Evolutionary conservation across 2,329 filamentous ascomycete genomes (phyloP).

Genomic region (Colletotrichum sp.): DNA sequence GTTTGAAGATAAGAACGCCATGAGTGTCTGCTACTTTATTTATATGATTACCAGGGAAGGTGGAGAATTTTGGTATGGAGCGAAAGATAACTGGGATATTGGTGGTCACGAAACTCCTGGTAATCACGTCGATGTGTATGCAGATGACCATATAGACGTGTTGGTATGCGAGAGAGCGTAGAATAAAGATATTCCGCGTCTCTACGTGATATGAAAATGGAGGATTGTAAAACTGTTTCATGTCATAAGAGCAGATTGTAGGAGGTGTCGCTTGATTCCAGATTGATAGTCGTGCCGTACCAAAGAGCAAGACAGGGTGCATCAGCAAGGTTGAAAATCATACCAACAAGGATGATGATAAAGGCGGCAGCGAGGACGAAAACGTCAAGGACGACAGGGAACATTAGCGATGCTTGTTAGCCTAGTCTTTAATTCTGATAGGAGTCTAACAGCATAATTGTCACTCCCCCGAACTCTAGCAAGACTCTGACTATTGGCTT

Average conservation of each 20-base stretch:
- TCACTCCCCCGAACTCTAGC: too few species aligned
- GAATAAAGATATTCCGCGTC: not conserved
- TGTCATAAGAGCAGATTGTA: not conserved
- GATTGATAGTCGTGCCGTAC: not conserved
- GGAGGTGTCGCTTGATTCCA: not conserved
- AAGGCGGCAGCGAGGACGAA: not conserved
- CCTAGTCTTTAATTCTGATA: too few species aligned
- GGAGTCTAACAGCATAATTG: too few species aligned
- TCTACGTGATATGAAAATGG: not conserved
- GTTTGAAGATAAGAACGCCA: not conserved
- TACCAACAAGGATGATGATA: fast-evolving
- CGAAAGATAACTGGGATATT: not conserved
- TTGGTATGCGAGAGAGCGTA: not conserved
- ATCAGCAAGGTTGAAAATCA: not conserved
- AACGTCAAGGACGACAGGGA: not conserved
- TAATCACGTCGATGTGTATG: not conserved
- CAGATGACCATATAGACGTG: not conserved
- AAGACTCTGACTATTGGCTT: too few species aligned
- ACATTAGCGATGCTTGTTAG: not conserved
- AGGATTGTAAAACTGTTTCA: not conserved
- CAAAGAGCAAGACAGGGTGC: not conserved
- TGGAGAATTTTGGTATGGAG: not conserved
- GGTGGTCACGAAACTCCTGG: not conserved
- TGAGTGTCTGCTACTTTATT: not conserved
- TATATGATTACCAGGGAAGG: not conserved